Evolutionary conservation across 2,329 filamentous ascomycete species (phyloP), one percentile per base, ranked within the genome.

Genomic region (Endoconidiophora laricicola): DNA sequence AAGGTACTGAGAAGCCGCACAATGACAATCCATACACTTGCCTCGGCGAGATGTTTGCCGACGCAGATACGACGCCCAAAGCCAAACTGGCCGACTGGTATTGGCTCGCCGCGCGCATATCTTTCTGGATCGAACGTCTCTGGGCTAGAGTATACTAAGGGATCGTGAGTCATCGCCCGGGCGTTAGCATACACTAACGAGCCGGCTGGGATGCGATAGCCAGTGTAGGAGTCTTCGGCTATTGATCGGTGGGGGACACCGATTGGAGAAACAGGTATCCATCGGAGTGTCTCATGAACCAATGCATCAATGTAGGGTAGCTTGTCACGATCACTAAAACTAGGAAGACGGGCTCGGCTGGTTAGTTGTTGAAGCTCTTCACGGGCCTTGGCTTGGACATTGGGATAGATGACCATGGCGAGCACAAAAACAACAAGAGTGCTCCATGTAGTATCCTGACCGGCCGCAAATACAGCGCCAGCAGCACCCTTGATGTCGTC

Each of bases 121-220:
- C 71, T 61, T 49, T 70, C 66, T 0, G 71, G 70, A 38, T 70
- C 62, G 55, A 73, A 73, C 5, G 51, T 52, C 18, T 67, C 62
- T 1, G 70, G 67, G 46, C 69, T 54, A 3, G 48, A 51, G 59
- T 72, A 73, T 2, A 62, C 58, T 3, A 49, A 45, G 46, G 63
- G 56, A 53, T 74, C 63, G 38, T 62, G 62, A 22, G 63, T 66
- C 66, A 70, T 74, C 46, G 66, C 66, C 10, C 62, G 59, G n/a
- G 63, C 59, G 48, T 69, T 72, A 26, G 66, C 64, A 48, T 65
- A 63, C 4, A 70, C 58, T 16, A 66, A 58, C 4, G 66, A 65
- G 2, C 74, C 76, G n/a, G 69, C 70, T 7, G 73, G 74, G 46
- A 79, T 76, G 52, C 69, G 67, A 60, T 74, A 72, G 33, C 69